These are phyloP conservation scores for Triticum turgidum DNA, from an alignment of 176 grass and related monocot species.

Conservation along the genomic window DNA sequence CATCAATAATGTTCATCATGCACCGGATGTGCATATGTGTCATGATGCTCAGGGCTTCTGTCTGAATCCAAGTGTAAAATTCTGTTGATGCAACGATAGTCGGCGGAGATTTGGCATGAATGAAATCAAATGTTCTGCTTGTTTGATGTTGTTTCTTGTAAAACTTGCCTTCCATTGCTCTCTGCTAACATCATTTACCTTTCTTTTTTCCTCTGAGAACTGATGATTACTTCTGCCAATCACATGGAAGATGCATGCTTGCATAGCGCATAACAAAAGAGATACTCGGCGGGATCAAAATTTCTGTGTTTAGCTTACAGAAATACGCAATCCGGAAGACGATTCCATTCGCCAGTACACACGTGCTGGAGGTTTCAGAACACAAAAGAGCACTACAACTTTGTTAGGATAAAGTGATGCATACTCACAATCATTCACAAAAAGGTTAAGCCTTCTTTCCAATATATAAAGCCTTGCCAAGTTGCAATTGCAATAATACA, in stretches of 20 bases:
- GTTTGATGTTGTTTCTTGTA: background rate
- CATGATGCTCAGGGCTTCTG: background rate
- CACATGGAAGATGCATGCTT: background rate
- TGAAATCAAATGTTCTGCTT: background rate
- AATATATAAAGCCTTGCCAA: conserved; percentile 6
- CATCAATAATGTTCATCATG: background rate
- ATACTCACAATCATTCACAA: conserved; percentile 33
- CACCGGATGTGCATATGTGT: conserved; percentile 1
- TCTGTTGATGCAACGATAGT: conserved; percentile 25
- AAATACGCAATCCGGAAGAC: background rate
- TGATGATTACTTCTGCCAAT: background rate
- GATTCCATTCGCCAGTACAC: background rate
- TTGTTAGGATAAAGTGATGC: background rate
- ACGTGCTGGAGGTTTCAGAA: background rate
- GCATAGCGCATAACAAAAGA: background rate
- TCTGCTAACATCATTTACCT: background rate
- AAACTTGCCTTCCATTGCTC: background rate
- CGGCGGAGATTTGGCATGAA: background rate
- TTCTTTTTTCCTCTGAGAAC: background rate
- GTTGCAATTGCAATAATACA: conserved; percentile 42
- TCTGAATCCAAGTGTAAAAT: conserved; percentile 45
- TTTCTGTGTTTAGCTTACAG: background rate
- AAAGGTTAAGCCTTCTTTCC: background rate
- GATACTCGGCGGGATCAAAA: background rate
- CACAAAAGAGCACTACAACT: background rate